Evolutionary conservation across 75 land plant species (phyloP).

Genomic region (Cupressus sempervirens): DNA sequence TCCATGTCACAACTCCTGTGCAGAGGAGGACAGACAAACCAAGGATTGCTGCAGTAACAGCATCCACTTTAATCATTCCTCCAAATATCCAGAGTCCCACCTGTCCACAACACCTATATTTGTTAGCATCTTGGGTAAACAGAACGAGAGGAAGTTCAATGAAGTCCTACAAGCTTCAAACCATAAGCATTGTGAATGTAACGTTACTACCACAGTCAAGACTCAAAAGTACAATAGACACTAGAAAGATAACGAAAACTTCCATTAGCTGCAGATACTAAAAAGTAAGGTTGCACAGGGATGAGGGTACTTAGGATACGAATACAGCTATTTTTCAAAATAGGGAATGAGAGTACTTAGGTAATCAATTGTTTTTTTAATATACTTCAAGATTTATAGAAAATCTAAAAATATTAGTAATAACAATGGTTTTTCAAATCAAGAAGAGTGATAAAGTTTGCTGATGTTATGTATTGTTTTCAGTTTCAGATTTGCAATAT

Average conservation of each 20-base stretch:
- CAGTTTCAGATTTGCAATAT: no score
- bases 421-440: no score
- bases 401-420: no score
- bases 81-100: conserved; percentile 89
- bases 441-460: no score
- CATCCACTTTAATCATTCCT: conserved; percentile 67
- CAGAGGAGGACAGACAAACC: conserved; percentile 88
- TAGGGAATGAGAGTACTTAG: no score
- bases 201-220: neutral
- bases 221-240: neutral
- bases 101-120: conserved; percentile 19
- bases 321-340: no score
- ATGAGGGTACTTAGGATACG: no score
- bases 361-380: no score
- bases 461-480: no score
- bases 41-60: conserved; percentile 95
- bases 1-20: conserved; percentile 98
- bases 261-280: neutral
- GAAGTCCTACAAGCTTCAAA: neutral
- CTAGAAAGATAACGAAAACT: neutral
- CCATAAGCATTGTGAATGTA: neutral
- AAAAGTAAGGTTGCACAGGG: no score
- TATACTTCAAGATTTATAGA: no score
- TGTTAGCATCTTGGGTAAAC: conserved; percentile 1
- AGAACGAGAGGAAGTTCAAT: neutral